A percentile compares a stretch with the other conserved stretches of the same genome.
Evolutionary conservation across 139 green algal species (phyloP).

Genomic region (Gonium pectorale): DNA sequence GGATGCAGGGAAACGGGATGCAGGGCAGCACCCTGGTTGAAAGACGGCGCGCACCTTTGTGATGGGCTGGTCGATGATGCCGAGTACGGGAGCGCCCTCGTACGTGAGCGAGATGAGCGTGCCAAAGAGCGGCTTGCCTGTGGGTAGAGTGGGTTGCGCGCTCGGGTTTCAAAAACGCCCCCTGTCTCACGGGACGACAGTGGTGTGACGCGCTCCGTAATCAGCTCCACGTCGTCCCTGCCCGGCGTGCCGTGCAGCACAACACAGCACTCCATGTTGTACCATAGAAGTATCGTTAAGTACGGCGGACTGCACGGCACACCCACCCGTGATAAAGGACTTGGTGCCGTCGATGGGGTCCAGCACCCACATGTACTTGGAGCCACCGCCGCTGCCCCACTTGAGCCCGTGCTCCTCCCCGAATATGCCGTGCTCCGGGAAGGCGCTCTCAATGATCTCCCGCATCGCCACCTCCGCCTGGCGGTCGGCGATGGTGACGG

Average conservation of each 20-base stretch:
- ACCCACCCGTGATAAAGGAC: slow-evolving; percentile 95
- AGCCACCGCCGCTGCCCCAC: slow-evolving; percentile 48
- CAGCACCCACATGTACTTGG: slow-evolving; percentile 93
- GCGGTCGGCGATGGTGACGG: slow-evolving; percentile 86
- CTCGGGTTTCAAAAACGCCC: too few relatives aligned
- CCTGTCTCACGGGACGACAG: too few relatives aligned
- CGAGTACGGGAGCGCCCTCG: slow-evolving; percentile 89
- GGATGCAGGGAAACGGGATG: too few relatives aligned
- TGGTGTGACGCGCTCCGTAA: too few relatives aligned
- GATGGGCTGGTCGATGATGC: slow-evolving; percentile 97
- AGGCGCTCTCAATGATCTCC: slow-evolving; percentile 55
- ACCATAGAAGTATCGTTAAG: too few relatives aligned
- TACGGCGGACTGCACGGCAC: too few relatives aligned
- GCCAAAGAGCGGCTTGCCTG: slow-evolving; percentile 98
- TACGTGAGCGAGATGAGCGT: slow-evolving; percentile 95
- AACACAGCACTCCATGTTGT: too few relatives aligned
- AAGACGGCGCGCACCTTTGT: slow-evolving; percentile 23
- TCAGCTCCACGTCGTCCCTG: too few relatives aligned
- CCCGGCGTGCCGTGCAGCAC: too few relatives aligned
- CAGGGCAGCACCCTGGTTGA: not conserved
- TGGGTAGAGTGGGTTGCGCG: too few relatives aligned
- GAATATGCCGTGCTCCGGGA: slow-evolving; percentile 88
- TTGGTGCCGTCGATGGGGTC: slow-evolving; percentile 99
- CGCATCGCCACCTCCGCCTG: slow-evolving; percentile 89
- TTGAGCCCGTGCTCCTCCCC: slow-evolving; percentile 91